These are phyloP conservation scores for Colletotrichum sp. DNA, from an alignment of 2,329 filamentous ascomycete genomes.

Conservation along the genomic window DNA sequence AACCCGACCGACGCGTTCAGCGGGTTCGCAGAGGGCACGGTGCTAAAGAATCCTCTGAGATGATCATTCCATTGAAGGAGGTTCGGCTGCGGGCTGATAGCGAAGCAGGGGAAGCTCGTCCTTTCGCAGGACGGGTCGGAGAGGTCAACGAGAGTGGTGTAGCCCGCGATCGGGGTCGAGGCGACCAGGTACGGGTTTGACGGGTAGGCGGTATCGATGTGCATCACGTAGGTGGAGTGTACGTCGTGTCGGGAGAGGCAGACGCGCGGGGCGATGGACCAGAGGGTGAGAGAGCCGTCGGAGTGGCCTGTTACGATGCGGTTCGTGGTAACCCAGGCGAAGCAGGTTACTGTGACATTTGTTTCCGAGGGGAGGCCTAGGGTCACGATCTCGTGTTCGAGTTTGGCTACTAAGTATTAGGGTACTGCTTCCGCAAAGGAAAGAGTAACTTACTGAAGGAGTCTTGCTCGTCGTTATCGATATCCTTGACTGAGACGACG, in stretches of 20 bases:
- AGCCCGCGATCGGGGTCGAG: conserved; percentile 59
- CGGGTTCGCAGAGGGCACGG: conserved; percentile 58
- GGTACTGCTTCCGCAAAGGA: neutral
- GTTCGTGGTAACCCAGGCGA: conserved; percentile 62
- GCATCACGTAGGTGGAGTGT: conserved; percentile 59
- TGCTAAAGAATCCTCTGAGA: conserved; percentile 58
- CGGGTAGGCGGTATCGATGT: conserved; percentile 61
- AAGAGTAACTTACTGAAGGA: conserved; percentile 29
- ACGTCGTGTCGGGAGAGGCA: conserved; percentile 57
- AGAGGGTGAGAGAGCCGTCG: conserved; percentile 61
- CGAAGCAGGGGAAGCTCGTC: conserved; percentile 56
- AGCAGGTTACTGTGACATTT: conserved; percentile 52
- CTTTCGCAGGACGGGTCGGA: conserved; percentile 56
- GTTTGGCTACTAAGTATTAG: conserved; percentile 39
- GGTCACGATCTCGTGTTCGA: conserved; percentile 47
- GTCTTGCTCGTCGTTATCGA: conserved; percentile 29
- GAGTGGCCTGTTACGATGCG: conserved; percentile 60
- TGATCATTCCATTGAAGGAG: conserved; percentile 61
- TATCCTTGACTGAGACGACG: conserved; percentile 46
- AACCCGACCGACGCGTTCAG: conserved; percentile 59
- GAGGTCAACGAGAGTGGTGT: conserved; percentile 58
- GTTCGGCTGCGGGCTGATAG: conserved; percentile 57
- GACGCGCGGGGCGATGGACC: conserved; percentile 56
- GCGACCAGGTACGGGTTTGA: conserved; percentile 61
- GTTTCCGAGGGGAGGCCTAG: conserved; percentile 53